Conservation (phyloP, 257 asterid genomes). For the Solanum paucissectum region DNA sequence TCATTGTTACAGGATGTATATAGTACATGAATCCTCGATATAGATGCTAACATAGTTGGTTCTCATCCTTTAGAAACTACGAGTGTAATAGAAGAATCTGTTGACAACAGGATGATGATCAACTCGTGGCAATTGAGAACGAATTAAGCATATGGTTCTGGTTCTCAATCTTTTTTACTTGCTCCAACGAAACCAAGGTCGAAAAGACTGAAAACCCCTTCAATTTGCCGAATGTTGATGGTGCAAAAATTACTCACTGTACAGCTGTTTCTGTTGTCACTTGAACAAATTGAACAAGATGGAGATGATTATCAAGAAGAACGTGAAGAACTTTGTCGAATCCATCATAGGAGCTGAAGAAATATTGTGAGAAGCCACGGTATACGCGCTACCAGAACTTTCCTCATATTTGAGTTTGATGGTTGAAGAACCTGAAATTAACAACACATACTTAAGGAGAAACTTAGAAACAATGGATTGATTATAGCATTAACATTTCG, state of each 20-base stretch:
- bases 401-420: conserved; percentile 51
- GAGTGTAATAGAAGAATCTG: neutral
- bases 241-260: neutral
- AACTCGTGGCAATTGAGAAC: neutral
- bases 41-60: neutral
- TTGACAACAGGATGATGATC: neutral
- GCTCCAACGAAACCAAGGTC: neutral
- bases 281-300: conserved; percentile 20
- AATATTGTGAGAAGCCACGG: conserved; percentile 43
- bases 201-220: neutral
- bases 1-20: neutral
- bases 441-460: neutral
- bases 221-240: neutral
- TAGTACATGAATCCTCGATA: neutral
- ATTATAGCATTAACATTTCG: neutral
- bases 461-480: neutral
- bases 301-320: conserved; percentile 25
- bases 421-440: conserved; percentile 58
- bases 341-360: conserved; percentile 27
- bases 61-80: neutral
- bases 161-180: neutral
- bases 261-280: neutral
- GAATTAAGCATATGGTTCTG: neutral
- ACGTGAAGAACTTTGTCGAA: conserved; percentile 14
- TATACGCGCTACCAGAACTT: conserved; percentile 30